Evolutionary conservation across 2,329 filamentous ascomycete genomes (phyloP).

Genomic region (Myriosclerotinia scirpicola): DNA sequence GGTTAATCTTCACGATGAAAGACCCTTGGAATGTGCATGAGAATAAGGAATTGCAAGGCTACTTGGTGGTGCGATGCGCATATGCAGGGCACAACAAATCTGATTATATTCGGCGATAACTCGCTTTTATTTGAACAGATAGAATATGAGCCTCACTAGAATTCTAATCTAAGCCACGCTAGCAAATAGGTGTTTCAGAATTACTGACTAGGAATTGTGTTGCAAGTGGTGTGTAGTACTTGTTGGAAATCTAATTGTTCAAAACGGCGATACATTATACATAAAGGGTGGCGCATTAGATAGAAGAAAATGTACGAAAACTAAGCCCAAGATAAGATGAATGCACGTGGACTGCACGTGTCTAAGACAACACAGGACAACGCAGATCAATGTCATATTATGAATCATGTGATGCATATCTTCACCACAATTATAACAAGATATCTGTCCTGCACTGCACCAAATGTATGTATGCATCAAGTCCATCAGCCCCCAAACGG

Average conservation of each 20-base stretch:
- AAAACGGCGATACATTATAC: conserved; percentile 8
- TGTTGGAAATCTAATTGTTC: not conserved
- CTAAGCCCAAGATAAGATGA: not conserved
- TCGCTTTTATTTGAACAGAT: not conserved
- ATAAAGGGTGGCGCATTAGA: not conserved
- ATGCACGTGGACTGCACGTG: conserved; percentile 21
- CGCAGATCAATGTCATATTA: conserved; percentile 4
- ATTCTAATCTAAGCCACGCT: conserved; percentile 16
- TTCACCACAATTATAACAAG: not conserved
- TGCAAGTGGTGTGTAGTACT: too few species aligned
- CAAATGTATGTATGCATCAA: not conserved
- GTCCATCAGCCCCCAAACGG: conserved; percentile 1
- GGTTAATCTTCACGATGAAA: not conserved
- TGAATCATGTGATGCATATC: not conserved
- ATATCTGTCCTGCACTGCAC: not conserved
- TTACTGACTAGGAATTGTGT: not conserved
- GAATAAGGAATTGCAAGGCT: conserved; percentile 7
- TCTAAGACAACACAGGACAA: not conserved
- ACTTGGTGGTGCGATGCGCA: not conserved
- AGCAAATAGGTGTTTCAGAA: conserved; percentile 3
- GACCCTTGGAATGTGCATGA: not conserved
- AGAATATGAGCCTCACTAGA: conserved; percentile 7
- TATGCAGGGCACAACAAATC: conserved; percentile 13
- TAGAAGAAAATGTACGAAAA: not conserved
- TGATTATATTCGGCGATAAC: conserved; percentile 17